Evolutionary conservation across 805 yeast genomes (phyloP).

Genomic region (Wickerhamomyces chambardii): DNA sequence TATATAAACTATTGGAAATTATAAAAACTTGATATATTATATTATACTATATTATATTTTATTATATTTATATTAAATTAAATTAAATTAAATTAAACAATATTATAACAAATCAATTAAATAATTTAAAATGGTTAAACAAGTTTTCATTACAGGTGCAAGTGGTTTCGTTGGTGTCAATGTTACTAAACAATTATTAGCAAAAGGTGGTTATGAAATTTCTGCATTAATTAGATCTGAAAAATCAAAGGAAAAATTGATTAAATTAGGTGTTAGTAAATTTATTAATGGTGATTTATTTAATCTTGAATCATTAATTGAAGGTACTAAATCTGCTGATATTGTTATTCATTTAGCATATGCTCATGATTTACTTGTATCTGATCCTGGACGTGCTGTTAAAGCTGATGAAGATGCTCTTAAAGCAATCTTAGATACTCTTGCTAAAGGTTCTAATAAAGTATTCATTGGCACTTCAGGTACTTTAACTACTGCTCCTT

Average conservation of each 20-base stretch:
- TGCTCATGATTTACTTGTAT: slow-evolving; percentile 18
- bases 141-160: slow-evolving; percentile 27
- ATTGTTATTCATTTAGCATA: slow-evolving; percentile 29
- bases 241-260: slow-evolving; percentile 17
- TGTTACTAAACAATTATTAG: slow-evolving; percentile 13
- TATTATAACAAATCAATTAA: too few relatives aligned
- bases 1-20: too few relatives aligned
- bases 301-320: slow-evolving; percentile 18
- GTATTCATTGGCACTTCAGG: slow-evolving; percentile 20
- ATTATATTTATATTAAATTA: too few relatives aligned
- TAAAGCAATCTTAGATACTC: slow-evolving; percentile 18
- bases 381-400: slow-evolving; percentile 8
- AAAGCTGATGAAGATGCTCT: slow-evolving; percentile 19
- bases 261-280: slow-evolving; percentile 14
- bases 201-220: slow-evolving; percentile 17
- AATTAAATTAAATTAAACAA: too few relatives aligned
- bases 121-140: slow-evolving; percentile 1
- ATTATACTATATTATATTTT: too few relatives aligned
- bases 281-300: slow-evolving; percentile 21
- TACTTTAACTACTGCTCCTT: slow-evolving; percentile 1
- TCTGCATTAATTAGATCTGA: slow-evolving; percentile 24
- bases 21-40: too few relatives aligned
- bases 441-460: slow-evolving; percentile 20
- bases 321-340: slow-evolving; percentile 21
- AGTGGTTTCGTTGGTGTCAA: slow-evolving; percentile 24